A percentile compares a stretch with the other conserved stretches of the same genome.
Conservation (phyloP, 78 protist genomes). For the Polysphondylium violaceum region DNA sequence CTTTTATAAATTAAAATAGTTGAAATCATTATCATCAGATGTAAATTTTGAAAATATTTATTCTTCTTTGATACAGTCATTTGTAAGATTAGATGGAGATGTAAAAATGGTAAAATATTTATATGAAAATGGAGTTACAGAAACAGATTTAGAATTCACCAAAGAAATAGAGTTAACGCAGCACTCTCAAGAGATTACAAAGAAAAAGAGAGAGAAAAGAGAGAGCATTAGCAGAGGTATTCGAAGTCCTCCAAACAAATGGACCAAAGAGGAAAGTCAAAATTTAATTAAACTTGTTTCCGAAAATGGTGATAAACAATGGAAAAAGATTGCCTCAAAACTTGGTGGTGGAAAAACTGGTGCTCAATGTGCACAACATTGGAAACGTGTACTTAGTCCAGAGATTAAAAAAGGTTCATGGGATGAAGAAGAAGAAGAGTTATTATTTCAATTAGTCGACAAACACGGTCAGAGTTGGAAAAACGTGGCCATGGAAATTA, state of each 20-base stretch:
- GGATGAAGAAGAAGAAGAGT: constrained; percentile 37
- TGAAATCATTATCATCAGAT: constrained; percentile 18
- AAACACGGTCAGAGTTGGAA: constrained; percentile 58
- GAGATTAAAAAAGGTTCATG: constrained; percentile 52
- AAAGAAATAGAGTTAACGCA: constrained; percentile 17
- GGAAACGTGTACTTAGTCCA: constrained; percentile 39
- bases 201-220: constrained; percentile 59
- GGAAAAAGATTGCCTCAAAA: constrained; percentile 45
- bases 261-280: constrained; percentile 60
- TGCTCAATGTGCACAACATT: constrained; percentile 53
- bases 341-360: constrained; percentile 57
- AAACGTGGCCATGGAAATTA: constrained; percentile 42
- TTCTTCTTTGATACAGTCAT: constrained; percentile 18
- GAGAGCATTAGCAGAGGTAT: constrained; percentile 56
- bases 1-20: background rate
- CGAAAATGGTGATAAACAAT: constrained; percentile 62
- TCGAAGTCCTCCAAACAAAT: constrained; percentile 41
- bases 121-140: constrained; percentile 28
- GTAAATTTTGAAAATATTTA: constrained; percentile 18
- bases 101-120: constrained; percentile 53
- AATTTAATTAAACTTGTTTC: constrained; percentile 30
- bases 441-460: constrained; percentile 1
- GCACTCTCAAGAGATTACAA: background rate
- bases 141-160: constrained; percentile 37
- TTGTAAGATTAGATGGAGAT: constrained; percentile 61